Evolutionary conservation across 495 filamentous ascomycete genomes (phyloP).

Genomic region (Evansstolkia leycettana): DNA sequence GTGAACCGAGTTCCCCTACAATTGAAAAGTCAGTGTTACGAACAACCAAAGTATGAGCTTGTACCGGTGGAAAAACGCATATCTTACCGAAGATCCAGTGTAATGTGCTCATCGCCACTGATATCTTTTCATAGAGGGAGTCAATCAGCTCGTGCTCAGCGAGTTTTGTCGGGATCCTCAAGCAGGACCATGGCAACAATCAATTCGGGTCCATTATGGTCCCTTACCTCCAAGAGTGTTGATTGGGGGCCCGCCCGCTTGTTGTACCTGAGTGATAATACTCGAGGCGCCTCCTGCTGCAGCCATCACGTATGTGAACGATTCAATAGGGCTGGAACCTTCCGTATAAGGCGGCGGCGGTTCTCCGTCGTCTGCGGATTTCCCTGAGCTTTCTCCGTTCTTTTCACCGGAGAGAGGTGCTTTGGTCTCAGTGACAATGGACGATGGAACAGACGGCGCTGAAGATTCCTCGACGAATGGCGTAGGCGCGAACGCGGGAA

Average conservation of each 20-base stretch:
- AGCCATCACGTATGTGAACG: conserved; percentile 96
- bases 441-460: conserved; percentile 39
- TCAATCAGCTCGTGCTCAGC: conserved; percentile 5
- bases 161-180: too few species aligned
- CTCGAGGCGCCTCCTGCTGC: conserved; percentile 91
- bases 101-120: conserved; percentile 88
- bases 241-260: conserved; percentile 72
- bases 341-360: conserved; percentile 95
- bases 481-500: conserved; percentile 44
- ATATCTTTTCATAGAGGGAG: conserved; percentile 43
- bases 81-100: conserved; percentile 86
- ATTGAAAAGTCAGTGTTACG: too few species aligned
- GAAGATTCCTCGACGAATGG: conserved; percentile 23
- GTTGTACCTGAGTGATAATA: conserved; percentile 97
- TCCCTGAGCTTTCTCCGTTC: conserved; percentile 58
- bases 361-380: conserved; percentile 71
- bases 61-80: too few species aligned
- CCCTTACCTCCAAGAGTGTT: conserved; percentile 75
- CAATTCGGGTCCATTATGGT: conserved; percentile 3
- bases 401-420: conserved; percentile 60
- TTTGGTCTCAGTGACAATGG: conserved; percentile 67
- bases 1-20: conserved; percentile 81
- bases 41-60: too few species aligned
- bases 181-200: neutral
- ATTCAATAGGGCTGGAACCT: conserved; percentile 80